These are phyloP conservation scores for Zalaria obscura DNA, from an alignment of 2,329 filamentous ascomycete species.

Conservation along the genomic window DNA sequence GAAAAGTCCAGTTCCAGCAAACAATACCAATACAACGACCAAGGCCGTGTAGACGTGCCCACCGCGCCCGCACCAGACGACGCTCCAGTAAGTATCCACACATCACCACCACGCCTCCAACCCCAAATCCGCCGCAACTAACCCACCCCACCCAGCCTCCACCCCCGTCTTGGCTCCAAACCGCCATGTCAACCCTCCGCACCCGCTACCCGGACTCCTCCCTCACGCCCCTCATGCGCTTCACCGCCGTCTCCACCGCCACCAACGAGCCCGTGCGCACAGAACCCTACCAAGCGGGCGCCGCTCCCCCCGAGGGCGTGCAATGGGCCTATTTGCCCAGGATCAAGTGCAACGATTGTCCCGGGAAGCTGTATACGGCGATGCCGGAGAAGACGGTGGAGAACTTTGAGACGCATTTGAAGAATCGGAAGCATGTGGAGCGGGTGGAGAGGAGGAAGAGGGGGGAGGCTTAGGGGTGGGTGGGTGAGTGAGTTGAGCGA, in stretches of 20 bases:
- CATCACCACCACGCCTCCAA: slow-evolving; percentile 8
- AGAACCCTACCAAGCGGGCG: slow-evolving; percentile 24
- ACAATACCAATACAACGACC: slow-evolving; percentile 13
- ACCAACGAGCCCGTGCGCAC: slow-evolving; percentile 51
- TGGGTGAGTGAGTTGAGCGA: too few species aligned
- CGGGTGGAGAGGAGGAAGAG: slow-evolving; percentile 10
- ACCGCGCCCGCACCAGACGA: slow-evolving; percentile 45
- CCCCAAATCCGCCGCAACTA: neutral
- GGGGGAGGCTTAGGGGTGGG: neutral
- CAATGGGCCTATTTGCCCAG: slow-evolving; percentile 76
- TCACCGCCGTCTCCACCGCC: slow-evolving; percentile 61
- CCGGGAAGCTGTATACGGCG: slow-evolving; percentile 85
- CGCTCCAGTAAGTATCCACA: slow-evolving; percentile 42
- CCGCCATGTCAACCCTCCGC: slow-evolving; percentile 58
- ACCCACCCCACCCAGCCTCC: slow-evolving; percentile 45
- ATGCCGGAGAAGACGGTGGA: slow-evolving; percentile 71
- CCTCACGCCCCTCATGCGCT: slow-evolving; percentile 87
- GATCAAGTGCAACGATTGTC: slow-evolving; percentile 84
- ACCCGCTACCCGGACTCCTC: slow-evolving; percentile 60
- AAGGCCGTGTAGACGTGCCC: slow-evolving; percentile 52
- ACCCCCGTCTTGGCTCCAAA: slow-evolving; percentile 71
- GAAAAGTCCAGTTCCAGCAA: slow-evolving; percentile 2
- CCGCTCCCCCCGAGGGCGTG: slow-evolving; percentile 45
- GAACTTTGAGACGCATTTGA: slow-evolving; percentile 87
- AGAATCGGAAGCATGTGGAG: slow-evolving; percentile 56